A percentile compares a stretch with the other conserved stretches of the same genome.
Conservation (phyloP, 768 basidiomycete species). For the Auricularia heimuer region DNA sequence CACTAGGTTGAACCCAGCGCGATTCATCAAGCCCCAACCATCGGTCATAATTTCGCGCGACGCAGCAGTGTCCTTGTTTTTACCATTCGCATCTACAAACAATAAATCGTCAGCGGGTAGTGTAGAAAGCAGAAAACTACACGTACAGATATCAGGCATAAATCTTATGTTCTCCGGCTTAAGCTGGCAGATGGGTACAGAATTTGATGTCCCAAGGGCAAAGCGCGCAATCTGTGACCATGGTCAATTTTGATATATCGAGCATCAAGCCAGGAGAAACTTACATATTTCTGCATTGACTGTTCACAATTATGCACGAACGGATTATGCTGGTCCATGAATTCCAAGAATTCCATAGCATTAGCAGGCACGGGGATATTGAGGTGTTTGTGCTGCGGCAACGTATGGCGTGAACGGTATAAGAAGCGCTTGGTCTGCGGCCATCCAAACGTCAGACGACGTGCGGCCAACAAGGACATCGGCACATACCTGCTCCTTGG, state of each 20-base stretch:
- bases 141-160: conserved; percentile 26
- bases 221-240: conserved; percentile 60
- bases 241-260: conserved; percentile 22
- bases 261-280: not conserved
- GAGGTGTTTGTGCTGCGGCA: too few relatives aligned
- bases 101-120: too few relatives aligned
- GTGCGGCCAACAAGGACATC: conserved; percentile 19
- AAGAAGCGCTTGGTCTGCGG: too few relatives aligned
- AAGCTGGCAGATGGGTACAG: conserved; percentile 44
- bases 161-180: conserved; percentile 25
- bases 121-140: too few relatives aligned
- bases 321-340: conserved; percentile 49
- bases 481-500: conserved; percentile 47
- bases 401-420: too few relatives aligned
- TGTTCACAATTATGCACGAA: conserved; percentile 37
- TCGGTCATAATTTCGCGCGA: too few relatives aligned
- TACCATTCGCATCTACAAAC: too few relatives aligned
- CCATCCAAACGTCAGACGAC: too few relatives aligned
- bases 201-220: conserved; percentile 52
- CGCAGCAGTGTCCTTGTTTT: too few relatives aligned
- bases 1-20: too few relatives aligned
- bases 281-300: conserved; percentile 4
- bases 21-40: too few relatives aligned
- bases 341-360: conserved; percentile 32
- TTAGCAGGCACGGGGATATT: conserved; percentile 5